These are phyloP conservation scores for Phytopythium kandeliae DNA, from an alignment of 352 stramenopile genomes.

Conservation along the genomic window DNA sequence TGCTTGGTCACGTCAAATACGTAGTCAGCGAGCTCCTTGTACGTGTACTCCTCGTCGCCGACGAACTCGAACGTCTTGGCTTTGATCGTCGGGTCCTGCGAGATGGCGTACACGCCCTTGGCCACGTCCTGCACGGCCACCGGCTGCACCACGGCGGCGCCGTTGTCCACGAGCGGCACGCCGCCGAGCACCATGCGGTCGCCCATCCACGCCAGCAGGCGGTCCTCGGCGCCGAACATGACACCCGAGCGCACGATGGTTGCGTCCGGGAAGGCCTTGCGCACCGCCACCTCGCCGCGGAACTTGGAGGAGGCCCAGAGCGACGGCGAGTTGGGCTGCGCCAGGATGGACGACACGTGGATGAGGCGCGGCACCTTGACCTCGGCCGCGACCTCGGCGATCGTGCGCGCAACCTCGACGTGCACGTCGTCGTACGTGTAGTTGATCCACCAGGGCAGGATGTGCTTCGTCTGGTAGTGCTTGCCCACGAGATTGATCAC, in stretches of 20 bases:
- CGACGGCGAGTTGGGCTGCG: conserved; percentile 76
- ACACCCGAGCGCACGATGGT: conserved; percentile 94
- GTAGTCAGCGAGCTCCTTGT: conserved; percentile 96
- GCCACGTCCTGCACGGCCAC: conserved; percentile 86
- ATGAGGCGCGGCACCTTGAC: conserved; percentile 72
- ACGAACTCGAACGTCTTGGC: conserved; percentile 95
- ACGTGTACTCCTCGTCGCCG: conserved; percentile 95
- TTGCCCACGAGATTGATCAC: conserved; percentile 98
- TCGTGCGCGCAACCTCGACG: conserved; percentile 87
- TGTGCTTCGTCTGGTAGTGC: conserved; percentile 96
- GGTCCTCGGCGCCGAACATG: conserved; percentile 95
- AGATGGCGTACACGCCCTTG: conserved; percentile 74
- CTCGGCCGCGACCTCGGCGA: conserved; percentile 78
- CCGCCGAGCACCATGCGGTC: conserved; percentile 66
- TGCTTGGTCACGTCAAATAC: conserved; percentile 90
- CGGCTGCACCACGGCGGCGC: conserved; percentile 90
- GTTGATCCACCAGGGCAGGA: conserved; percentile 92
- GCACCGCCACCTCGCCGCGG: conserved; percentile 79
- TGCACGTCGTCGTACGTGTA: conserved; percentile 96
- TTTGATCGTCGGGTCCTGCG: conserved; percentile 80
- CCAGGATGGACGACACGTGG: conserved; percentile 80
- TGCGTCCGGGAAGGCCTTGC: conserved; percentile 91
- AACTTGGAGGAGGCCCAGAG: conserved; percentile 84
- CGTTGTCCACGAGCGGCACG: conserved; percentile 93
- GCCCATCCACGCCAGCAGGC: conserved; percentile 90